A percentile compares a stretch with the other conserved stretches of the same genome.
These are phyloP conservation scores for Fusarium lyarnte DNA, from an alignment of 2,329 filamentous ascomycete species.

Conservation along the genomic window DNA sequence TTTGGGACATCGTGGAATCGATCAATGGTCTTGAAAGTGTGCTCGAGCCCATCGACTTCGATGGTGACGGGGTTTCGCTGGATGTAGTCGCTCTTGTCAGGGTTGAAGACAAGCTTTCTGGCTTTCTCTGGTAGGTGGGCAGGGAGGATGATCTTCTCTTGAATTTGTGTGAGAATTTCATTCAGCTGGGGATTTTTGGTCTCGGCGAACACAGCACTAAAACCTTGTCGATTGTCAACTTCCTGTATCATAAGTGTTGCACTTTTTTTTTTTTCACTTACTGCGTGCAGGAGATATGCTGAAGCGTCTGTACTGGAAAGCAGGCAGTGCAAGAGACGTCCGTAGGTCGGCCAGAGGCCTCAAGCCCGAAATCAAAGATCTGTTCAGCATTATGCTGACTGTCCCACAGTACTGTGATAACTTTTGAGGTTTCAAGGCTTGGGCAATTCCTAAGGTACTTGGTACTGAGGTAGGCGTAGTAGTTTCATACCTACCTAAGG, in stretches of 20 bases:
- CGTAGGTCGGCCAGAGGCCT: slow-evolving; percentile 37
- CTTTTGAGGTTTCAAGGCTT: neutral
- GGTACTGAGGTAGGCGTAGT: neutral
- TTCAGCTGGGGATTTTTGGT: slow-evolving; percentile 66
- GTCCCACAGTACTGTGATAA: slow-evolving; percentile 12
- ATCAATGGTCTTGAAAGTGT: slow-evolving; percentile 61
- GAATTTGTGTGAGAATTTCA: slow-evolving; percentile 60
- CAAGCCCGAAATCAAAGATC: slow-evolving; percentile 40
- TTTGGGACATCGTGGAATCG: slow-evolving; percentile 54
- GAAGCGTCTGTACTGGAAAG: slow-evolving; percentile 38
- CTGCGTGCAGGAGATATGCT: slow-evolving; percentile 45
- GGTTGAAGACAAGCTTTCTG: slow-evolving; percentile 62
- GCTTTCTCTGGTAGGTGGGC: slow-evolving; percentile 64
- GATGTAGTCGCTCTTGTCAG: slow-evolving; percentile 58
- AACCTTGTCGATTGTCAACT: slow-evolving; percentile 38
- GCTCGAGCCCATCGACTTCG: slow-evolving; percentile 65
- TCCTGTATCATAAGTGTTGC: neutral
- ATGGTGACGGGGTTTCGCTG: slow-evolving; percentile 65
- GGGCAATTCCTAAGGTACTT: neutral
- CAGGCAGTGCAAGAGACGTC: slow-evolving; percentile 8
- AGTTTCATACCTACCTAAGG: neutral
- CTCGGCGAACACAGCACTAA: slow-evolving; percentile 57
- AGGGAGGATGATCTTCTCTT: slow-evolving; percentile 70
- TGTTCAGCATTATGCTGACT: slow-evolving; percentile 30
- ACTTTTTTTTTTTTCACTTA: slow-evolving; percentile 31